A percentile compares a stretch with the other conserved stretches of the same genome.
Evolutionary conservation across 345 rosid genomes (phyloP).

Genomic region (Lumnitzera racemosa): DNA sequence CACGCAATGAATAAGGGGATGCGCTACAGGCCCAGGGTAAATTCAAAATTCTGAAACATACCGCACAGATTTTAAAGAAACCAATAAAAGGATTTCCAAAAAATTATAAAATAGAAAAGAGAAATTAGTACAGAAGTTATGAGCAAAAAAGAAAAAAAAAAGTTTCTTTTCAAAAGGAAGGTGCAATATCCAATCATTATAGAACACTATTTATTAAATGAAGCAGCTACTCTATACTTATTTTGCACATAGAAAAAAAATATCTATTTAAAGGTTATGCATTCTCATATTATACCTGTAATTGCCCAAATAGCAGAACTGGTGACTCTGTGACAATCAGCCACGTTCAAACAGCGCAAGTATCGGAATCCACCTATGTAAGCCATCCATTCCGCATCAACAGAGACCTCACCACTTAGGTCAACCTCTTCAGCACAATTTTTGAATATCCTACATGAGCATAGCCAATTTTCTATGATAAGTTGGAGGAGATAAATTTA

Average conservation of each 20-base stretch:
- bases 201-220: no score
- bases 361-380: slow-evolving; percentile 71
- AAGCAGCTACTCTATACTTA: no score
- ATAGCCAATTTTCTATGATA: not conserved
- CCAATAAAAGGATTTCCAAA: no score
- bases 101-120: no score
- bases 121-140: no score
- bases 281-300: slow-evolving; percentile 30
- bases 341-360: slow-evolving; percentile 46
- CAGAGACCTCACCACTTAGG: slow-evolving; percentile 52
- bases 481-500: not conserved
- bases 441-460: slow-evolving; percentile 59
- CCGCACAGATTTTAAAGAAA: no score
- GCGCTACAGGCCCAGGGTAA: not conserved
- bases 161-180: no score
- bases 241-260: no score
- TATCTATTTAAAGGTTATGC: no score
- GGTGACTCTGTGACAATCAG: slow-evolving; percentile 60
- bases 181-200: no score
- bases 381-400: slow-evolving; percentile 94
- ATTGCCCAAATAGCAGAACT: slow-evolving; percentile 72
- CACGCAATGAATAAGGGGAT: not conserved
- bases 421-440: slow-evolving; percentile 56
- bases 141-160: no score
- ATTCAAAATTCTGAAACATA: no score